Conservation (phyloP, 495 filamentous ascomycete genomes). For the Aspergillus homomorphus region DNA sequence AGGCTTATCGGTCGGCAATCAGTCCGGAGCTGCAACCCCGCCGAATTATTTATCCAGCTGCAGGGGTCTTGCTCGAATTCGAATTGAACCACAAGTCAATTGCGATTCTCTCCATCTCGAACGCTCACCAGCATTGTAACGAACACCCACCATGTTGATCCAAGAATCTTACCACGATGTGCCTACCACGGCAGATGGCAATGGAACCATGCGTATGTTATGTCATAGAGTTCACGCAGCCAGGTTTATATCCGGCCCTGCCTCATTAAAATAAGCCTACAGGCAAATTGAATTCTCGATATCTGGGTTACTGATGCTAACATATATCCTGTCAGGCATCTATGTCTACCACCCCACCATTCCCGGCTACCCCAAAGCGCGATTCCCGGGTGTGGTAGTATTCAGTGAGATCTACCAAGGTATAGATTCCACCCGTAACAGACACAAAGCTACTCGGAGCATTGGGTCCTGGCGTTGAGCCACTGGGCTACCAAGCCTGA, state of each 20-base stretch:
- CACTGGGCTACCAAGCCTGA: not conserved
- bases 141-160: constrained; percentile 57
- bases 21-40: not conserved
- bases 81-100: not conserved
- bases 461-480: not conserved
- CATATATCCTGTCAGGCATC: constrained; percentile 56
- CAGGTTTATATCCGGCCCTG: not conserved
- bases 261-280: not conserved
- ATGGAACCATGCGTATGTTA: constrained; percentile 62
- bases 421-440: constrained; percentile 26
- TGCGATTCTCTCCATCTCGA: no score
- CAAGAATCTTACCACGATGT: constrained; percentile 66
- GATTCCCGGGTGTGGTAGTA: constrained; percentile 85
- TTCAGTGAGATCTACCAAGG: constrained; percentile 98
- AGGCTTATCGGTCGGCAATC: not conserved
- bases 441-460: not conserved
- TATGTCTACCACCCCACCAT: constrained; percentile 87
- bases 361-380: constrained; percentile 78
- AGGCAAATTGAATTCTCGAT: not conserved
- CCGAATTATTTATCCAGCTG: not conserved
- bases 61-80: not conserved
- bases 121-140: no score
- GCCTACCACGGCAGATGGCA: constrained; percentile 59
- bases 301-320: not conserved
- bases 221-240: constrained; percentile 12